A percentile compares a stretch with the other conserved stretches of the same genome.
Conservation (phyloP, 805 yeast species). For the Alloascoidea hylecoeti region DNA sequence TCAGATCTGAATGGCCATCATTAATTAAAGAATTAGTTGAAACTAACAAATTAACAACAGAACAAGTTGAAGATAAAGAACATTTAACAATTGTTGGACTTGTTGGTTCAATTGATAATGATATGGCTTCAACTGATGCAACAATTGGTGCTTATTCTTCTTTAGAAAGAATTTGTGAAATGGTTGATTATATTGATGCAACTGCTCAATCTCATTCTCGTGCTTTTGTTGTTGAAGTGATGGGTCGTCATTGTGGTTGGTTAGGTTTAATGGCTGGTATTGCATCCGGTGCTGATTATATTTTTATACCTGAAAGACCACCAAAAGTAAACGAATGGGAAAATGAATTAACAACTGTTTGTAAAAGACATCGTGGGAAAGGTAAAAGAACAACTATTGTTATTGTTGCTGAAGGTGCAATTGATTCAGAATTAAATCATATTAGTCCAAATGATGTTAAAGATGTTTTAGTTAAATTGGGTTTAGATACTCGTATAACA, state of each 20-base stretch:
- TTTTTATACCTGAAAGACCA: slow-evolving; percentile 72
- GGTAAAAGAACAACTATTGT: slow-evolving; percentile 74
- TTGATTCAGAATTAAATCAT: slow-evolving; percentile 51
- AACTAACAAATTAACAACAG: slow-evolving; percentile 27
- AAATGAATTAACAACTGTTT: slow-evolving; percentile 50
- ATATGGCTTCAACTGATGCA: slow-evolving; percentile 74
- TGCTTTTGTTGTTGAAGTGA: slow-evolving; percentile 75
- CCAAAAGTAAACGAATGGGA: slow-evolving; percentile 51
- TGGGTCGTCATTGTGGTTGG: slow-evolving; percentile 92
- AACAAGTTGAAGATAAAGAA: slow-evolving; percentile 31
- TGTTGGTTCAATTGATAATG: slow-evolving; percentile 77
- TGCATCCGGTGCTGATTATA: slow-evolving; percentile 68
- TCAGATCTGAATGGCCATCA: slow-evolving; percentile 68
- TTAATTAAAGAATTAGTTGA: slow-evolving; percentile 41
- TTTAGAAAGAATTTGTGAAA: slow-evolving; percentile 57
- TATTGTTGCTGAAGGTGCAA: slow-evolving; percentile 78
- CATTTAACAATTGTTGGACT: slow-evolving; percentile 59
- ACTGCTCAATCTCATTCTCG: slow-evolving; percentile 76
- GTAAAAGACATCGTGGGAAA: slow-evolving; percentile 45
- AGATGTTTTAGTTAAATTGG: slow-evolving; percentile 48
- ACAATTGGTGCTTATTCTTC: slow-evolving; percentile 78
- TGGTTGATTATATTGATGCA: slow-evolving; percentile 72
- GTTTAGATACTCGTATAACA: slow-evolving; percentile 67
- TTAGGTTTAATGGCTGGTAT: slow-evolving; percentile 71
- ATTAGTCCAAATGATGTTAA: slow-evolving; percentile 54